phyloP scores from a whole-genome alignment of 257 asterid genomes.

The Coffea eugenioides region DNA sequence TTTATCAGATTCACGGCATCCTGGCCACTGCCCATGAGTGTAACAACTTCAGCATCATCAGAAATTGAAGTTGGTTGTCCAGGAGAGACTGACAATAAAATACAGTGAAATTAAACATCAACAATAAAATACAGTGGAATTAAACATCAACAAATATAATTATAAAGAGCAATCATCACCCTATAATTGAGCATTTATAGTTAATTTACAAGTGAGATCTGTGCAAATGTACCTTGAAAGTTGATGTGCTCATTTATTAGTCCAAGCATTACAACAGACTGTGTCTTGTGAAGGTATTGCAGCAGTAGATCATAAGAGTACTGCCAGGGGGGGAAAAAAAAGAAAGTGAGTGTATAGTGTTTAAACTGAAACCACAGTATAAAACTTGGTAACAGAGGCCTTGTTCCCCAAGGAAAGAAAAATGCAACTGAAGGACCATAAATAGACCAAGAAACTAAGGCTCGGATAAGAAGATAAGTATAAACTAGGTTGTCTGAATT shows the following conservation, averaged over 20 bases:
- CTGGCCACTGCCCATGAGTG: constrained; percentile 80
- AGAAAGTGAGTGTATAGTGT: not conserved
- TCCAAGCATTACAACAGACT: constrained; percentile 87
- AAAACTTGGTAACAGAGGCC: not conserved
- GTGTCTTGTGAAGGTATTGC: constrained; percentile 88
- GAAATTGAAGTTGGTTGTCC: constrained; percentile 90
- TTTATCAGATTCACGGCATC: constrained; percentile 81
- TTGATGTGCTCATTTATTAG: constrained; percentile 91
- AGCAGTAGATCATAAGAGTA: constrained; percentile 87
- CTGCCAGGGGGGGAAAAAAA: constrained; percentile 30
- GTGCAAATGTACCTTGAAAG: constrained; percentile 66
- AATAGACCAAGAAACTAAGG: not conserved
- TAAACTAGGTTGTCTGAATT: not conserved
- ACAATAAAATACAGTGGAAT: constrained; percentile 2
- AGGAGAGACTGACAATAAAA: constrained; percentile 70
- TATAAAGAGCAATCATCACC: not conserved
- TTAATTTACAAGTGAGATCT: constrained; percentile 3
- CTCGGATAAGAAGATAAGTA: not conserved
- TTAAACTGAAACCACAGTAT: not conserved
- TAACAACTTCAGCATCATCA: constrained; percentile 80
- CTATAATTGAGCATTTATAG: not conserved
- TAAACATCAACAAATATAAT: not conserved
- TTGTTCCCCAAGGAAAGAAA: not conserved
- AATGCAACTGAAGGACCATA: not conserved
- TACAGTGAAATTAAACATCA: not conserved